phyloP scores from a whole-genome alignment of 2,329 filamentous ascomycete genomes.

The Chaetomium sp. region DNA sequence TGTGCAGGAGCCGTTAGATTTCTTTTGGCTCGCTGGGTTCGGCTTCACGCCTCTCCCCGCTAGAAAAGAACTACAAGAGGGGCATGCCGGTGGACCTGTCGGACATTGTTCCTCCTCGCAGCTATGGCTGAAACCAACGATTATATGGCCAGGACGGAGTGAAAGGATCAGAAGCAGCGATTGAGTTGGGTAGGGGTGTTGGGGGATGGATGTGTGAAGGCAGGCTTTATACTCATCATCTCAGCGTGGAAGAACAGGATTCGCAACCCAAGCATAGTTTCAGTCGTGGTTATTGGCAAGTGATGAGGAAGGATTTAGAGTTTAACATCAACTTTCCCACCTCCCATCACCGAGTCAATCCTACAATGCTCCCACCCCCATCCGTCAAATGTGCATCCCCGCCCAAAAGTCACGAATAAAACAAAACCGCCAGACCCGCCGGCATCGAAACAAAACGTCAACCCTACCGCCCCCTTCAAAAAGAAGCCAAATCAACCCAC shows the following conservation, averaged over 20 bases:
- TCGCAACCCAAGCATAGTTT: too few species aligned
- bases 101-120: conserved; percentile 12
- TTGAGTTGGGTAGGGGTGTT: too few species aligned
- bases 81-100: conserved; percentile 11
- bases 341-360: background rate
- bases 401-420: background rate
- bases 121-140: background rate
- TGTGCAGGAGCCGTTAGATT: conserved; percentile 4
- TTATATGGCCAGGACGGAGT: background rate
- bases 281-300: too few species aligned
- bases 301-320: background rate
- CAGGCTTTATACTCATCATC: too few species aligned
- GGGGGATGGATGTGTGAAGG: too few species aligned
- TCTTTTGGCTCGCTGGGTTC: conserved; percentile 15
- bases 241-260: too few species aligned
- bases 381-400: background rate
- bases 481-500: conserved; percentile 42
- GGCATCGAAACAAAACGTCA: background rate
- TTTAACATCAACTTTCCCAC: too few species aligned
- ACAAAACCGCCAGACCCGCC: background rate
- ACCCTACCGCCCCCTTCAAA: background rate
- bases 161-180: too few species aligned
- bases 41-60: background rate
- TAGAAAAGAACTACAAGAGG: conserved; percentile 3
- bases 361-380: background rate